These are phyloP conservation scores for Panicum miliaceum DNA, from an alignment of 176 grass and related monocot species.

Conservation along the genomic window DNA sequence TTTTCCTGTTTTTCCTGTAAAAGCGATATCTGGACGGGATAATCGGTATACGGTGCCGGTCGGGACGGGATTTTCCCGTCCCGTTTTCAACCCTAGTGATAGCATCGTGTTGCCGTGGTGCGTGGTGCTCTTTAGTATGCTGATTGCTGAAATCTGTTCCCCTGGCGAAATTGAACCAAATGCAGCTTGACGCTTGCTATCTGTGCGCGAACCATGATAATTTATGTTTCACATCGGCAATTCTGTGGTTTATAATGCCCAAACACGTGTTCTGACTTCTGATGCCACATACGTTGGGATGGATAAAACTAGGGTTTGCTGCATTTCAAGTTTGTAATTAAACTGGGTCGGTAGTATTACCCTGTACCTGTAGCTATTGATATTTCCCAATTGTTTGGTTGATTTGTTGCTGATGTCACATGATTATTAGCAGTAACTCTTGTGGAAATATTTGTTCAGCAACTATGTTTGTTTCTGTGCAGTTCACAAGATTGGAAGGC, in stretches of 20 bases:
- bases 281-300: background rate
- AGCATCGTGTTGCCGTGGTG: background rate
- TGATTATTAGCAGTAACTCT: constrained; percentile 17
- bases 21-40: too few relatives aligned
- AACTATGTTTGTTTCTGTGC: constrained; percentile 44
- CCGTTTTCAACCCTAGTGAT: too few relatives aligned
- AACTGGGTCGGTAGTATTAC: background rate
- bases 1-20: too few relatives aligned
- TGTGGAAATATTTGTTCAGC: constrained; percentile 18
- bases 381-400: background rate
- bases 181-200: constrained; percentile 1
- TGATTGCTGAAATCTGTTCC: constrained; percentile 4
- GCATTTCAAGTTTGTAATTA: constrained; percentile 14
- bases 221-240: background rate
- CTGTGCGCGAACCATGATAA: background rate
- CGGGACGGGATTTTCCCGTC: too few relatives aligned
- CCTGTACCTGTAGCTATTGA: background rate
- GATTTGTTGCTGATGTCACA: constrained; percentile 2
- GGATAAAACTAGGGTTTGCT: constrained; percentile 21
- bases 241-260: constrained; percentile 5
- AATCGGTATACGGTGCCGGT: too few relatives aligned
- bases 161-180: constrained; percentile 23
- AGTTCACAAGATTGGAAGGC: constrained; percentile 95
- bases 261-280: constrained; percentile 26
- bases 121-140: constrained; percentile 15